Percentiles rank a stretch among this genome's conserved stretches.
Conservation (phyloP, 1,284 basidiomycete species). For the Golubevia sp. region DNA sequence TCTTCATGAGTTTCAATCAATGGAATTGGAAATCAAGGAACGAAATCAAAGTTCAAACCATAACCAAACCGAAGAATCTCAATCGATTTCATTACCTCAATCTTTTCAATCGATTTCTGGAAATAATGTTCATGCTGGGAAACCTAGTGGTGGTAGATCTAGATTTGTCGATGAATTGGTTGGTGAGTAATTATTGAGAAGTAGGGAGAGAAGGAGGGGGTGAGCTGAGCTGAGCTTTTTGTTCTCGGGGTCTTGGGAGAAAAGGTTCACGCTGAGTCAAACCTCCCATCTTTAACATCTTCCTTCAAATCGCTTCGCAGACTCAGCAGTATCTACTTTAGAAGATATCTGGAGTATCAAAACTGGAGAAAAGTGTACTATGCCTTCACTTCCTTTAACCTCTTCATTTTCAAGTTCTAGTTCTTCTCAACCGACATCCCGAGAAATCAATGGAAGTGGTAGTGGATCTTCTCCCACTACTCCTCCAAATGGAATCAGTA, state of each 20-base stretch:
- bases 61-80: slow-evolving; percentile 19
- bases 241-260: too few relatives aligned
- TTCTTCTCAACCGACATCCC: too few relatives aligned
- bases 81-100: slow-evolving; percentile 9
- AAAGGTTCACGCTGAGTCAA: too few relatives aligned
- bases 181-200: slow-evolving; percentile 26
- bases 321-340: slow-evolving; percentile 8
- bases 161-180: slow-evolving; percentile 39
- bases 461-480: neutral
- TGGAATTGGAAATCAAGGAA: slow-evolving; percentile 2
- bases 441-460: too few relatives aligned
- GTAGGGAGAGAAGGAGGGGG: too few relatives aligned
- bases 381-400: too few relatives aligned
- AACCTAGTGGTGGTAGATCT: slow-evolving; percentile 23
- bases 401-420: too few relatives aligned
- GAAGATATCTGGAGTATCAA: neutral
- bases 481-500: neutral
- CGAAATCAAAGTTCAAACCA: slow-evolving; percentile 14
- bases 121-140: slow-evolving; percentile 12
- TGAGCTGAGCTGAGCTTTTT: too few relatives aligned
- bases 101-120: slow-evolving; percentile 24
- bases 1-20: too few relatives aligned
- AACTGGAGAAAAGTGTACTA: too few relatives aligned
- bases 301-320: neutral
- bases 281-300: too few relatives aligned